Conservation (phyloP, 2,329 filamentous ascomycete genomes). For the Aspergillus neoniger region DNA sequence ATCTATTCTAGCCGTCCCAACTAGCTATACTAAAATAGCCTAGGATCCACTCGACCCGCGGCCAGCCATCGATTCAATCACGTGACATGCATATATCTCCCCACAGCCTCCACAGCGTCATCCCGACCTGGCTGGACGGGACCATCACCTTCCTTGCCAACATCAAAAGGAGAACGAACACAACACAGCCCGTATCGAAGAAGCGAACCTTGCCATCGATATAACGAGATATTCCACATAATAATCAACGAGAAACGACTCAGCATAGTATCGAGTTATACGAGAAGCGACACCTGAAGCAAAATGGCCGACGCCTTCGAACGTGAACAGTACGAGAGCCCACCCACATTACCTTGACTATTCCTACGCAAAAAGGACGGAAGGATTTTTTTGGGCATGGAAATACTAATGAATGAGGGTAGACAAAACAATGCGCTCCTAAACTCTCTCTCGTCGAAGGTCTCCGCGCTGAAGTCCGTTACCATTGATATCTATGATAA, state of each 20-base stretch:
- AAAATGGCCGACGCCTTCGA: slow-evolving; percentile 76
- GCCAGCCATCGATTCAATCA: background rate
- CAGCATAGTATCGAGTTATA: too few species aligned
- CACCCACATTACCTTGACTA: background rate
- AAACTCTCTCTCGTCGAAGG: slow-evolving; percentile 85
- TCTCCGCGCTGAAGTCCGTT: slow-evolving; percentile 86
- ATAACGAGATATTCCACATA: too few species aligned
- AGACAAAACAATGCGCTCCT: slow-evolving; percentile 94
- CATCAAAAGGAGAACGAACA: background rate
- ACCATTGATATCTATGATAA: slow-evolving; percentile 98
- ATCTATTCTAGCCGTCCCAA: background rate
- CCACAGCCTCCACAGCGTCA: slow-evolving; percentile 9
- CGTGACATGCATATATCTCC: background rate
- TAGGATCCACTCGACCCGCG: background rate
- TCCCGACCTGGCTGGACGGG: background rate
- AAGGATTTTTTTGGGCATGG: too few species aligned
- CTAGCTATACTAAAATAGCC: background rate
- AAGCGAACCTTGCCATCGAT: background rate
- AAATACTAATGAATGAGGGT: background rate
- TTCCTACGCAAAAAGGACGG: background rate
- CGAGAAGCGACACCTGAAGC: background rate
- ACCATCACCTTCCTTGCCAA: background rate
- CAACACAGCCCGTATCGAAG: background rate
- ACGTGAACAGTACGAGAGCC: slow-evolving; percentile 61
- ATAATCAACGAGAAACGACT: background rate